Evolutionary conservation across 2,329 filamentous ascomycete species (phyloP), one percentile per base, ranked within the genome.

Genomic region (Thermomyces lanuginosus): DNA sequence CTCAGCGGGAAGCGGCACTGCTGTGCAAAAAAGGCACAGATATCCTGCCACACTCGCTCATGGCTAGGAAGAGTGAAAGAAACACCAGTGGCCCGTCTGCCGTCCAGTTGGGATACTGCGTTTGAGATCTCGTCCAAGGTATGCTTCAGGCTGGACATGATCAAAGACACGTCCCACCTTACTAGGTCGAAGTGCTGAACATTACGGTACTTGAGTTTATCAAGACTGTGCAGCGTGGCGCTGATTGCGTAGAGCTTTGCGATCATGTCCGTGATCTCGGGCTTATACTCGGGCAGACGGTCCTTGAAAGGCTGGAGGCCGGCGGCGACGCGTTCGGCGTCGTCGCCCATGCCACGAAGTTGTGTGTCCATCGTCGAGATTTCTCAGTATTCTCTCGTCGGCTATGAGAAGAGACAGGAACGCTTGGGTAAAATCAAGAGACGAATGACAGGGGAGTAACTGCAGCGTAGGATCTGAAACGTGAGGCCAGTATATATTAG

Each of bases 241-340:
- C 63, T 64, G 42, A 72, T 62, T 27, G 56, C 55, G 40, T 64
- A 69, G 13, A 72, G 54, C 33, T 66, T 57, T 29, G 61, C 57
- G 27, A 72, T 63, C 15, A 64, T 45, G 16, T 53, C 53, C 13
- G 64, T 65, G 37, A 72, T 64, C 22, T 66, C 60, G 16, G 60
- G 56, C 17, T 59, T 52, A 38, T 61, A 49, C 27, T 64, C 54
- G 5, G 63, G 59, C 25, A 71, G 56, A 36, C 58, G 55, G 30
- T 53, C 51, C 26, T 63, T 49, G 43, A 70, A 67, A 21, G 48
- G 41, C 33, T 53, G 51, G 33, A 72, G 56, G 30, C 56, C 60
- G 27, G 56, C 52, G 26, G 63, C 64, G 36, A 63, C 57, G 25
- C 68, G 62, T 41, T 69, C 61, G 34, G 63, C 61, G 30, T 56